Conservation (phyloP, 139 green algal species). For the Coccomyxa sp. region DNA sequence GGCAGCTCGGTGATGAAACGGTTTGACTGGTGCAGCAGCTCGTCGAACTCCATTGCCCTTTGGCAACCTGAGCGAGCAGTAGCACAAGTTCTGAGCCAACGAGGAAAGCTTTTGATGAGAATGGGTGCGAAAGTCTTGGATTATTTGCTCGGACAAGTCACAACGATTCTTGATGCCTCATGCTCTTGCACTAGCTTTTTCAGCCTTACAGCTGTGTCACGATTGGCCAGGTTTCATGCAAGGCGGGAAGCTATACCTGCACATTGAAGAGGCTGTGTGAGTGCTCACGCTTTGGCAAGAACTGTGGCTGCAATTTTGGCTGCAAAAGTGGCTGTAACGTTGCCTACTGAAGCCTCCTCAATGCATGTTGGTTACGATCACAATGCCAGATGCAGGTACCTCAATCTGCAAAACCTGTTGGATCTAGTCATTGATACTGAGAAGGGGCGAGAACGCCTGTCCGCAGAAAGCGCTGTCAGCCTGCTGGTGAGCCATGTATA, state of each 20-base stretch:
- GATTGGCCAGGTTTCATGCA: constrained; percentile 7
- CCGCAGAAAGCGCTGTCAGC: too few relatives aligned
- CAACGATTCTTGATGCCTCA: neutral
- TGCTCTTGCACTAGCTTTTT: neutral
- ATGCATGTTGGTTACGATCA: neutral
- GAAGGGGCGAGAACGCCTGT: too few relatives aligned
- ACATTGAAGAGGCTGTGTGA: constrained; percentile 21
- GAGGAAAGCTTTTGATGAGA: constrained; percentile 1
- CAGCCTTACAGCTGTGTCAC: neutral
- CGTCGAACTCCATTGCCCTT: neutral
- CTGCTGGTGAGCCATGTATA: too few relatives aligned
- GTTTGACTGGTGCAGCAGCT: too few relatives aligned
- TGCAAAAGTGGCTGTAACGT: too few relatives aligned
- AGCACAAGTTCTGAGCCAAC: constrained; percentile 4
- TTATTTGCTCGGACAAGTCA: too few relatives aligned
- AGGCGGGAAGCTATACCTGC: constrained; percentile 5
- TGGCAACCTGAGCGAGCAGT: neutral
- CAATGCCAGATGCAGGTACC: neutral
- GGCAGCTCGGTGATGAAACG: too few relatives aligned
- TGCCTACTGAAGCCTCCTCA: too few relatives aligned
- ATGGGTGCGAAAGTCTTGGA: neutral
- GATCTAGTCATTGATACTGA: too few relatives aligned
- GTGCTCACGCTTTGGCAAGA: neutral
- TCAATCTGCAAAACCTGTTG: neutral
- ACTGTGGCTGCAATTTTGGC: too few relatives aligned